Evolutionary conservation across 208 protist species (phyloP).

Genomic region (Vickermania spadyakhi): DNA sequence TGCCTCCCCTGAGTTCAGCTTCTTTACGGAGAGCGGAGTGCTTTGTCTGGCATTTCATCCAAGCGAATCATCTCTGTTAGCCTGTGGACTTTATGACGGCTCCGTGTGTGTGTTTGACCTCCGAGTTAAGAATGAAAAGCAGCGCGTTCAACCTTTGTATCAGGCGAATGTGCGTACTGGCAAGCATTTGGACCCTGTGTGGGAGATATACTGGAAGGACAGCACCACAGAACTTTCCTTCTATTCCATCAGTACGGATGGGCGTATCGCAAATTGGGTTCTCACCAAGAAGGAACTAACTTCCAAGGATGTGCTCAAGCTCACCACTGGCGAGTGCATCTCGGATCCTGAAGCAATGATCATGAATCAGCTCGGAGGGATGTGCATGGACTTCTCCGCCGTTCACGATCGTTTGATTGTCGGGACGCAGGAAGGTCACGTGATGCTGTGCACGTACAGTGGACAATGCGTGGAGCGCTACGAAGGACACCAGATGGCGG

Average conservation of each 20-base stretch:
- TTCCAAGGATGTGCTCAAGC: constrained; percentile 89
- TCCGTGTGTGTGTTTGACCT: constrained; percentile 93
- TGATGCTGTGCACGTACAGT: constrained; percentile 96
- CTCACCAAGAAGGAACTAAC: constrained; percentile 94
- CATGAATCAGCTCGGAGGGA: constrained; percentile 88
- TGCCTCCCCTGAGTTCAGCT: constrained; percentile 91
- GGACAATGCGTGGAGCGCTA: constrained; percentile 93
- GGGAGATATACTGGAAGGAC: constrained; percentile 86
- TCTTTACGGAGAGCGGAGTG: constrained; percentile 88
- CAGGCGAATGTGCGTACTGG: constrained; percentile 89
- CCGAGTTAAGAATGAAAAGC: constrained; percentile 40
- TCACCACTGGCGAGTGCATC: constrained; percentile 55
- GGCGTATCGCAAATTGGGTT: constrained; percentile 92
- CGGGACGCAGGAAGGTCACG: constrained; percentile 94
- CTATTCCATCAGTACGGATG: constrained; percentile 94
- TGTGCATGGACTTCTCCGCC: constrained; percentile 94
- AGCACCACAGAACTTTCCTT: constrained; percentile 78
- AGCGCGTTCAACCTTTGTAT: constrained; percentile 77
- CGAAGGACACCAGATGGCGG: constrained; percentile 89
- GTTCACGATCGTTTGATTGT: constrained; percentile 87
- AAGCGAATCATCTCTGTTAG: constrained; percentile 77
- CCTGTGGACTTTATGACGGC: constrained; percentile 95
- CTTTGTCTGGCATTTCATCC: constrained; percentile 96
- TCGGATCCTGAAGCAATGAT: constrained; percentile 80
- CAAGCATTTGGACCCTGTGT: constrained; percentile 97